A percentile compares a stretch with the other conserved stretches of the same genome.
Evolutionary conservation across 257 asterid genomes (phyloP).

Genomic region (Nicotiana tomentosiformis): DNA sequence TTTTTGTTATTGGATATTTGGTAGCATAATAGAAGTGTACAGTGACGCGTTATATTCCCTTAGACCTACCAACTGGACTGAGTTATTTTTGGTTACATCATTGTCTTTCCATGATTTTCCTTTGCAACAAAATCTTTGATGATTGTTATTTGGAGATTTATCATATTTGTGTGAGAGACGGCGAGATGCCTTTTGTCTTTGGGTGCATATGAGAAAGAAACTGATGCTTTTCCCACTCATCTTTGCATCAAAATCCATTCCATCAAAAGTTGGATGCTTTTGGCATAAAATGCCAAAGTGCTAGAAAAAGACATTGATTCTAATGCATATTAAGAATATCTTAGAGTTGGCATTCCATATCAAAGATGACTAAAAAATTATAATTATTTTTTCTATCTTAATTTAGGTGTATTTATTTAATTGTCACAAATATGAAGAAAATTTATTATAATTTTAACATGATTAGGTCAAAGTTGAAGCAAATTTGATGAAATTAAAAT

Average conservation of each 20-base stretch:
- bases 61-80: not conserved
- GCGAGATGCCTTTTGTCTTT: not conserved
- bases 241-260: conserved; percentile 28
- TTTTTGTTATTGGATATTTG: not conserved
- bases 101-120: conserved; percentile 16
- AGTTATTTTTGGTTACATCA: conserved; percentile 7
- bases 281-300: conserved; percentile 20
- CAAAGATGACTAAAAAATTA: conserved; percentile 7
- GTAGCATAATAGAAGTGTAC: not conserved
- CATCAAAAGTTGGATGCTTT: conserved; percentile 7
- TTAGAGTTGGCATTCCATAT: conserved; percentile 5
- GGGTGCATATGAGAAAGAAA: not conserved
- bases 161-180: conserved; percentile 13
- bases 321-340: conserved; percentile 19
- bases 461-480: not conserved
- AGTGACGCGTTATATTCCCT: not conserved
- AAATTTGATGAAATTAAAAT: not conserved
- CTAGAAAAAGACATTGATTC: conserved; percentile 26
- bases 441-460: not conserved
- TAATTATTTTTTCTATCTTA: not conserved
- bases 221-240: conserved; percentile 55
- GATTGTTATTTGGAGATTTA: conserved; percentile 5
- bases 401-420: not conserved
- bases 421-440: not conserved
- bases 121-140: conserved; percentile 14